Percentiles rank a stretch among this genome's conserved stretches.
phyloP scores from a whole-genome alignment of 2,329 filamentous ascomycete genomes.

The Phyllachora maydis region DNA sequence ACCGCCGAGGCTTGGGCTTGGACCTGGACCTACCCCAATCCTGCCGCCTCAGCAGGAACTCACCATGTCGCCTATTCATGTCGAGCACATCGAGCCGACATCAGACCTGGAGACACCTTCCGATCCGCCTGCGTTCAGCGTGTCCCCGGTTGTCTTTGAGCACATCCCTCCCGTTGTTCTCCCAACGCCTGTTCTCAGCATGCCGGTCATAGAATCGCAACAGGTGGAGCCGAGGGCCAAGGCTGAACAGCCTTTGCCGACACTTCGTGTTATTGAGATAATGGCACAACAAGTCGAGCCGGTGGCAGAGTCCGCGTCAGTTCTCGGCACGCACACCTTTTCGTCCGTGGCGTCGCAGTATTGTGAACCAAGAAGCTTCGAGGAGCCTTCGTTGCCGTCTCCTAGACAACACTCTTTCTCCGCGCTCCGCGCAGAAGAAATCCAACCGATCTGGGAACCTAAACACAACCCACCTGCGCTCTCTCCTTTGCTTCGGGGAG shows the following conservation, averaged over 20 bases:
- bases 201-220: conserved; percentile 1
- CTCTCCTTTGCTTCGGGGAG: no score
- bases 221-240: conserved; percentile 6
- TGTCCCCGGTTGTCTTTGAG: conserved; percentile 9
- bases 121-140: conserved; percentile 12
- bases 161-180: conserved; percentile 6
- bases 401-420: no score
- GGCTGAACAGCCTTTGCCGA: conserved; percentile 3
- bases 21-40: conserved; percentile 8
- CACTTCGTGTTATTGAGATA: conserved; percentile 3
- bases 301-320: conserved; percentile 5
- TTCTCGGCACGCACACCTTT: no score
- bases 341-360: no score
- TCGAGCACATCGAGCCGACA: conserved; percentile 20
- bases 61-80: conserved; percentile 21
- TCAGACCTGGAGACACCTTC: conserved; percentile 14
- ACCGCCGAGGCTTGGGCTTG: conserved; percentile 8
- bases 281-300: conserved; percentile 6
- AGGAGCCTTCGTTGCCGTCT: no score
- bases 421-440: no score
- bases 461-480: no score
- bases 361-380: no score
- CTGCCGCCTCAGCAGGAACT: conserved; percentile 14
- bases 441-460: no score
- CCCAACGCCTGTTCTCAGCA: conserved; percentile 7